phyloP scores from a whole-genome alignment of 768 basidiomycete genomes.

The Leccinum pellstonianum region DNA sequence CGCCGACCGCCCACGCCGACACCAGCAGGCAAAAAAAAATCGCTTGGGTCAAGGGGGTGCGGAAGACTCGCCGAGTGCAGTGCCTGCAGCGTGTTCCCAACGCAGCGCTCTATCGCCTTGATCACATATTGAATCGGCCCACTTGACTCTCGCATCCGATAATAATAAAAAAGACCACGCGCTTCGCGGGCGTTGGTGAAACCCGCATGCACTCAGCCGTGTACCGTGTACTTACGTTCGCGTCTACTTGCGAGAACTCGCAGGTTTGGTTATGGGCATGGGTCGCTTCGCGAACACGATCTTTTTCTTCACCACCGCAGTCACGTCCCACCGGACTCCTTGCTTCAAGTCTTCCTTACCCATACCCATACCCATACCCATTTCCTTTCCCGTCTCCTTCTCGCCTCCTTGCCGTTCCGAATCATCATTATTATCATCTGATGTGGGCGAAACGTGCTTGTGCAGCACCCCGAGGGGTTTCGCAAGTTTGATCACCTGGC shows the following conservation, averaged over 20 bases:
- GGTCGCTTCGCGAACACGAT: conserved; percentile 82
- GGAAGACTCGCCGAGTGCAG: background rate
- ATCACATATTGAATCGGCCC: background rate
- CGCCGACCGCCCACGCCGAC: background rate
- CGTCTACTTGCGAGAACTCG: conserved; percentile 12
- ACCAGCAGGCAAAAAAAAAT: background rate
- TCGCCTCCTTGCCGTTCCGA: background rate
- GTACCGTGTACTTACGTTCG: too few species aligned
- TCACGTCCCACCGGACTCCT: conserved; percentile 52
- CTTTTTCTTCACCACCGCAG: conserved; percentile 76
- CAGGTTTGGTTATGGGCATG: conserved; percentile 58
- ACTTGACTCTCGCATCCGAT: background rate
- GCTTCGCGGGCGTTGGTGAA: background rate
- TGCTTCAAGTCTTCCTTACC: background rate
- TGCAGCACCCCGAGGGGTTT: conserved; percentile 83
- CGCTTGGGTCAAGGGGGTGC: conserved; percentile 21
- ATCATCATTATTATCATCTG: background rate
- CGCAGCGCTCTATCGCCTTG: conserved; percentile 10
- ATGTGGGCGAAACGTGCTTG: conserved; percentile 17
- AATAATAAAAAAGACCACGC: background rate
- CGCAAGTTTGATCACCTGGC: conserved; percentile 69
- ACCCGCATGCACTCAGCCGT: too few species aligned
- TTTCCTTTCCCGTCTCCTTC: background rate
- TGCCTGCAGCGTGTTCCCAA: conserved; percentile 18
- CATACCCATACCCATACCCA: background rate